Evolutionary conservation across 2,329 filamentous ascomycete genomes (phyloP).

Genomic region (Xylariaceae sp.): DNA sequence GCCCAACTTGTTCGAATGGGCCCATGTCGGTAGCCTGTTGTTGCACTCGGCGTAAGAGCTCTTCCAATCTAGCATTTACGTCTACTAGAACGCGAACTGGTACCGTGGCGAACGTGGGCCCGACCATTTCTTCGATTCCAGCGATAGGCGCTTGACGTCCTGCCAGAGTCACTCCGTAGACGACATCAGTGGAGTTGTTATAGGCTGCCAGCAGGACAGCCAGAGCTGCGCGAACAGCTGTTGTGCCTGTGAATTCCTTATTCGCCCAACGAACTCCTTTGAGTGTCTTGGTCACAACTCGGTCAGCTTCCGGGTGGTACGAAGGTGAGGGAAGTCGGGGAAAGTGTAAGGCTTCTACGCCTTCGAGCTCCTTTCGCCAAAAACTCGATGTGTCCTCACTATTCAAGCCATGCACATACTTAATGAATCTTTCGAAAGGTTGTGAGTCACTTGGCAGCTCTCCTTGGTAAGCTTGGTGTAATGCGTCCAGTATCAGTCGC

Average conservation of each 20-base stretch:
- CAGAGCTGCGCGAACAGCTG: neutral
- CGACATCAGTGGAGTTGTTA: neutral
- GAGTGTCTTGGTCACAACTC: neutral
- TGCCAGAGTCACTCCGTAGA: neutral
- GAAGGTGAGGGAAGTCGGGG: neutral
- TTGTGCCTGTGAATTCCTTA: too few species aligned
- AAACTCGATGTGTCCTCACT: neutral
- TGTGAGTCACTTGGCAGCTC: neutral
- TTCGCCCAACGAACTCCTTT: neutral
- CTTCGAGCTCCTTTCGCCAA: neutral
- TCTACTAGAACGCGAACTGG: neutral
- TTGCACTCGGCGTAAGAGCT: neutral
- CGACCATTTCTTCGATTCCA: neutral
- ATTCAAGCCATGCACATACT: neutral
- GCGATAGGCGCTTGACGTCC: neutral
- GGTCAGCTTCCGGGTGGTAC: neutral
- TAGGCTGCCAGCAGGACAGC: neutral
- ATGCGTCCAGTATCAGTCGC: neutral
- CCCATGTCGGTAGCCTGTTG: neutral
- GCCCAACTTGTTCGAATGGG: neutral
- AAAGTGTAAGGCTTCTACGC: neutral
- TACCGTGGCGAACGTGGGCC: neutral
- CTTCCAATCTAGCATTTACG: neutral
- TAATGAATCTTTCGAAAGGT: too few species aligned
- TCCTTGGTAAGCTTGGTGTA: neutral